phyloP scores from a whole-genome alignment of 257 asterid genomes.

The Ehretia macrophylla region DNA sequence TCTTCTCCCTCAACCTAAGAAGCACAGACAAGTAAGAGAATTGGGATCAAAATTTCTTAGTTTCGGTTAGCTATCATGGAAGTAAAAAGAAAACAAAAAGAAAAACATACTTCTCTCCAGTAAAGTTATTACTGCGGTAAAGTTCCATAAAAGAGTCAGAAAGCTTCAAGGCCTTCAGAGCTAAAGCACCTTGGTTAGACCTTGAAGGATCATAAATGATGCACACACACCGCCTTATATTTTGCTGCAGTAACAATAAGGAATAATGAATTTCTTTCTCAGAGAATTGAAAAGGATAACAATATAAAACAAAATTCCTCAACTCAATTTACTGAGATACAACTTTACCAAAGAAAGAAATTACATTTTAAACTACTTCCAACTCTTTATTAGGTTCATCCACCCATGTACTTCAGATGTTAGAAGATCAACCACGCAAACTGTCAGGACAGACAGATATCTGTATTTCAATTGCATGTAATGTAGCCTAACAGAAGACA shows the following conservation, averaged over 20 bases:
- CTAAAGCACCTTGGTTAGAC: slow-evolving; percentile 93
- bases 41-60: no score
- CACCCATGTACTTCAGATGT: no score
- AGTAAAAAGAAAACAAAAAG: not conserved
- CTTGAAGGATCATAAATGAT: slow-evolving; percentile 96
- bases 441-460: no score
- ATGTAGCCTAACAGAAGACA: no score
- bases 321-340: no score
- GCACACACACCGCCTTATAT: slow-evolving; percentile 90
- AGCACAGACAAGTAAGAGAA: slow-evolving; percentile 12
- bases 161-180: slow-evolving; percentile 93
- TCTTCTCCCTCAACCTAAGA: slow-evolving; percentile 88
- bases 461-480: no score
- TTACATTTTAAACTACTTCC: no score
- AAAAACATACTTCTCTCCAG: slow-evolving; percentile 83
- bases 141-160: slow-evolving; percentile 99
- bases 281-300: no score
- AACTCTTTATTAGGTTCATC: no score
- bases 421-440: no score
- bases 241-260: slow-evolving; percentile 66
- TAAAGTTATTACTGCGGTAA: slow-evolving; percentile 71
- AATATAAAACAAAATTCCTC: no score
- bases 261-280: slow-evolving; percentile 6
- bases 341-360: not conserved
- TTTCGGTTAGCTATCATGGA: no score